Evolutionary conservation across 192 early-diverging fungal species (phyloP), one percentile per base, ranked within the genome.

Genomic region (Entomortierella lignicola): DNA sequence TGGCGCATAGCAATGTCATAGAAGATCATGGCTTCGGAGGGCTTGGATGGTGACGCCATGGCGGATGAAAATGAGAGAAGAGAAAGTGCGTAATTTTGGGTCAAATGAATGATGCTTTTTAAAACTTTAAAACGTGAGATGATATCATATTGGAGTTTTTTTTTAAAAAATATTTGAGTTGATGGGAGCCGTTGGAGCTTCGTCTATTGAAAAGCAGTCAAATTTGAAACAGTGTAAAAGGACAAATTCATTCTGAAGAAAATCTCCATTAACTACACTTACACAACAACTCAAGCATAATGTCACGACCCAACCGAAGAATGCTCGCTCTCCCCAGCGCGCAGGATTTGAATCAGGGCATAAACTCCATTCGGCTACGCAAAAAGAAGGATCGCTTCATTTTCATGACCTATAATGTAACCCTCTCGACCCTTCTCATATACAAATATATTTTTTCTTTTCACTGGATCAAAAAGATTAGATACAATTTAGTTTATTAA

Each of bases 391-490:
- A 79, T 60, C 75, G 75, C 56, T 79, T 79, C 52, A 41, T 70
- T n/a, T 79, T 89, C 48, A 89, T 91, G 89, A 81, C 81, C 75
- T 90, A 88, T 81, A 90, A 90, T 55, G 81, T 68, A 54, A 47
- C 20, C n/a, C 4, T 20, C 20, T 20, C 44, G 44, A 4, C 17
- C 44, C n/a, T n/a, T n/a, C n/a, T n/a, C n/a, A n/a, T 47, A 47
- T 47, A 5, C 44, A 39, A 5, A 21, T 3, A 31, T 21, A 15
- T 23, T 10, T 50, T 50, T 50, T 50, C 4, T 2, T 17, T 10
- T 15, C 21, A 37, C 10, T 2, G 44, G 44, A 47, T 5, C 8
- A 47, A 47, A 47, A 4, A 42, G 39, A n/a, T n/a, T n/a, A 29
- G 30, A 26, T 23, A 32, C 48, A n/a, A 20, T 37, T 15, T 34